Conservation (phyloP, 1,284 basidiomycete species). For the Bondarzewia mesenterica region DNA sequence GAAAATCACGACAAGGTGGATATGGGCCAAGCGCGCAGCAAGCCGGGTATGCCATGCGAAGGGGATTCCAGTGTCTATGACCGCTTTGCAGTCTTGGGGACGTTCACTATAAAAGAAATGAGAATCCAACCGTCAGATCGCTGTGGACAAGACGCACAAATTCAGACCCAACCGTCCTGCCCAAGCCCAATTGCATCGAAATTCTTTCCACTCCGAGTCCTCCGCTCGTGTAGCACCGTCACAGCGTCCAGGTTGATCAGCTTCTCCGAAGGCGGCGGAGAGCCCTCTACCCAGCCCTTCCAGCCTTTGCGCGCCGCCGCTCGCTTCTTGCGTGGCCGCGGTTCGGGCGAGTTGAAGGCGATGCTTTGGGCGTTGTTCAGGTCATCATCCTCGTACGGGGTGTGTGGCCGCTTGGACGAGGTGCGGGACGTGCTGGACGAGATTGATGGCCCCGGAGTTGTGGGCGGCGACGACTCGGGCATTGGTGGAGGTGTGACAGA, state of each 20-base stretch:
- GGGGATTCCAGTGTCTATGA: not conserved
- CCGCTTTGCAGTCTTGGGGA: not conserved
- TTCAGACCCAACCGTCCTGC: constrained; percentile 42
- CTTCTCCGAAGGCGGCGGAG: constrained; percentile 70
- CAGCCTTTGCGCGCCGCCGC: constrained; percentile 70
- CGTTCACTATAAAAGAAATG: not conserved
- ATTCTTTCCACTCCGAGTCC: constrained; percentile 71
- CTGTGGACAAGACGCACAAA: not conserved
- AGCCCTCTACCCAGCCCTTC: constrained; percentile 82
- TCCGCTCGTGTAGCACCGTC: constrained; percentile 49
- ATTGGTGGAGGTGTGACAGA: constrained; percentile 70
- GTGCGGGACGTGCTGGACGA: constrained; percentile 66
- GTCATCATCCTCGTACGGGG: constrained; percentile 45
- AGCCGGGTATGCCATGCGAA: not conserved
- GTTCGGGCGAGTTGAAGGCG: constrained; percentile 20
- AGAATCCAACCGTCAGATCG: not conserved
- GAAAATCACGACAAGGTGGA: not conserved
- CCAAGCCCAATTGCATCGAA: constrained; percentile 64
- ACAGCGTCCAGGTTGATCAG: constrained; percentile 71
- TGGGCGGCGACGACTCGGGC: constrained; percentile 47
- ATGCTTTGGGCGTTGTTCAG: constrained; percentile 22
- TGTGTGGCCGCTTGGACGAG: constrained; percentile 69
- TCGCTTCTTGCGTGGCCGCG: constrained; percentile 50
- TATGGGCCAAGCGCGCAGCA: not conserved
- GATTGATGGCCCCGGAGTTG: constrained; percentile 65